phyloP scores from a whole-genome alignment of 805 yeast species.

The Pichia occidentalis region DNA sequence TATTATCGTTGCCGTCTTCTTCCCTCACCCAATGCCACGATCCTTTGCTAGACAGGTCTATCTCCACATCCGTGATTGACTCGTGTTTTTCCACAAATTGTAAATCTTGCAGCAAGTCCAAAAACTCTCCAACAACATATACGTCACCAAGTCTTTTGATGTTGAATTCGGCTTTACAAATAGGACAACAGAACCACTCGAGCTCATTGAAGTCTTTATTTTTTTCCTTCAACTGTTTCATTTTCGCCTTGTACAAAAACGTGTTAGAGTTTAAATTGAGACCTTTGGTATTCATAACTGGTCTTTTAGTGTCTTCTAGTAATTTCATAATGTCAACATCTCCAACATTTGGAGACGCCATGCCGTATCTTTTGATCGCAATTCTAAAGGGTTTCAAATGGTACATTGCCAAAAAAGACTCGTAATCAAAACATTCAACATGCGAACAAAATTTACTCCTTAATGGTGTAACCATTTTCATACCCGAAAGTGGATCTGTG shows the following conservation, averaged over 20 bases:
- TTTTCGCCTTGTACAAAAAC: conserved; percentile 20
- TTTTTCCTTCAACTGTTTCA: conserved; percentile 17
- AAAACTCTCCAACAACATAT: conserved; percentile 28
- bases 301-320: conserved; percentile 24
- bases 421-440: conserved; percentile 31
- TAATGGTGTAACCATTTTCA: conserved; percentile 25
- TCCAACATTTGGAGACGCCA: conserved; percentile 14
- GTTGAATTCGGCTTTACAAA: conserved; percentile 31
- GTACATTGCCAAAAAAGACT: conserved; percentile 26
- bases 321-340: conserved; percentile 19
- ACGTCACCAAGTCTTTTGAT: conserved; percentile 28
- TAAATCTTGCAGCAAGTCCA: conserved; percentile 21
- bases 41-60: conserved; percentile 21
- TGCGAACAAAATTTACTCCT: conserved; percentile 30
- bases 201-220: conserved; percentile 20
- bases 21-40: conserved; percentile 20
- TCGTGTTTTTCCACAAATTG: conserved; percentile 15
- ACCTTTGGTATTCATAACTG: conserved; percentile 15
- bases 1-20: conserved; percentile 9
- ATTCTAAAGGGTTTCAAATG: conserved; percentile 24
- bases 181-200: conserved; percentile 30
- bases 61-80: conserved; percentile 21
- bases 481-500: conserved; percentile 30
- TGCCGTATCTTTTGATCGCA: conserved; percentile 16
- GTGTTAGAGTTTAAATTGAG: conserved; percentile 21